These are phyloP conservation scores for Agrocybe pediades DNA, from an alignment of 768 basidiomycete genomes.

Conservation along the genomic window DNA sequence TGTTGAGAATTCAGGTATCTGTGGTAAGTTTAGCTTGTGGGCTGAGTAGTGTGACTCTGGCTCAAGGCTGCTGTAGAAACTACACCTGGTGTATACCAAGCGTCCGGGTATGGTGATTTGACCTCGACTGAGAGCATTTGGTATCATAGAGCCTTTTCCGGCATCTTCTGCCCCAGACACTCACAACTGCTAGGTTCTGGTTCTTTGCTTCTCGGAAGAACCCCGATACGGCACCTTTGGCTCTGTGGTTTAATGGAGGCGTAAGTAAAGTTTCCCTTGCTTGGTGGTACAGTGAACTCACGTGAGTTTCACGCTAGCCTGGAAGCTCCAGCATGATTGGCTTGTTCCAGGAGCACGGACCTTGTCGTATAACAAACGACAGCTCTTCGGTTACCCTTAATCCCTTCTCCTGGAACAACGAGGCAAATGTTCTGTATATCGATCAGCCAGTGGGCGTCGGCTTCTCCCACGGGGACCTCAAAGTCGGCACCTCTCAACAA, in stretches of 20 bases:
- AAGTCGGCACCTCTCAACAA: slow-evolving; percentile 50
- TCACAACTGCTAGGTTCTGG: slow-evolving; percentile 53
- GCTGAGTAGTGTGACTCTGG: neutral
- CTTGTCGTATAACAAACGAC: slow-evolving; percentile 66
- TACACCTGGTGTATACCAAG: slow-evolving; percentile 60
- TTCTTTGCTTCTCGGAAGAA: slow-evolving; percentile 68
- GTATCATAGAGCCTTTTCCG: slow-evolving; percentile 26
- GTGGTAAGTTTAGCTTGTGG: slow-evolving; percentile 37
- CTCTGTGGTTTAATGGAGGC: slow-evolving; percentile 70
- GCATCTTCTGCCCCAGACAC: neutral
- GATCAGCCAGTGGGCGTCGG: slow-evolving; percentile 67
- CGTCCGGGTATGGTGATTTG: slow-evolving; percentile 66
- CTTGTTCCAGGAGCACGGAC: slow-evolving; percentile 75
- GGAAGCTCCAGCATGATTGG: slow-evolving; percentile 63
- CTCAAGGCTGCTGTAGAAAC: slow-evolving; percentile 42
- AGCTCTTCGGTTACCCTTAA: slow-evolving; percentile 49
- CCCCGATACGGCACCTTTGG: slow-evolving; percentile 60
- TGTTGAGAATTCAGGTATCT: slow-evolving; percentile 62
- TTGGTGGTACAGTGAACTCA: neutral
- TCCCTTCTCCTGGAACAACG: slow-evolving; percentile 60
- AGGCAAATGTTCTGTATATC: slow-evolving; percentile 59
- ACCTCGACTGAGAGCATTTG: slow-evolving; percentile 59
- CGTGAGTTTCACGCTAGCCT: slow-evolving; percentile 32
- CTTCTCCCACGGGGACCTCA: slow-evolving; percentile 56
- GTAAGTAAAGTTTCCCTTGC: slow-evolving; percentile 28